phyloP scores from a whole-genome alignment of 2,329 filamentous ascomycete species.

The Beauveria asiatica region DNA sequence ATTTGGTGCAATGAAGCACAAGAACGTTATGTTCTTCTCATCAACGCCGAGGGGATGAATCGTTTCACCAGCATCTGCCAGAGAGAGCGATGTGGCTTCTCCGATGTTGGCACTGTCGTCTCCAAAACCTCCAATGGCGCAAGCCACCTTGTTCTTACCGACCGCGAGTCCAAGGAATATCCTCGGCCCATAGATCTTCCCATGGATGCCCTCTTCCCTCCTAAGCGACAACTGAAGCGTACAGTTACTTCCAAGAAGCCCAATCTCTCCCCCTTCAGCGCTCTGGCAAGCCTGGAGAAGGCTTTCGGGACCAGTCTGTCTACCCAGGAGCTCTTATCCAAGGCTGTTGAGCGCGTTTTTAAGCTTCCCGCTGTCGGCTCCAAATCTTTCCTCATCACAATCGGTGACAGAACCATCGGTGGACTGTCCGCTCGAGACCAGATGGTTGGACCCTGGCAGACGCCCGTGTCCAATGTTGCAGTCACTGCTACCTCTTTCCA shows the following conservation, averaged over 20 bases:
- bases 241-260: slow-evolving; percentile 63
- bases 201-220: slow-evolving; percentile 82
- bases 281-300: slow-evolving; percentile 53
- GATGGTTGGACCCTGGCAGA: slow-evolving; percentile 95
- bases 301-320: slow-evolving; percentile 45
- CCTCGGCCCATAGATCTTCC: slow-evolving; percentile 80
- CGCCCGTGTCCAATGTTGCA: slow-evolving; percentile 85
- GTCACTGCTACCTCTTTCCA: slow-evolving; percentile 80
- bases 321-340: slow-evolving; percentile 44
- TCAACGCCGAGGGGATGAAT: slow-evolving; percentile 74
- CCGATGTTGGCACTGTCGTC: slow-evolving; percentile 74
- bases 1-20: slow-evolving; percentile 98
- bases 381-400: slow-evolving; percentile 95
- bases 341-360: slow-evolving; percentile 75
- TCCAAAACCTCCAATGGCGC: slow-evolving; percentile 53
- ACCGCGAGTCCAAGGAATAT: slow-evolving; percentile 66
- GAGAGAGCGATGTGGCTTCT: slow-evolving; percentile 86
- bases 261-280: slow-evolving; percentile 64
- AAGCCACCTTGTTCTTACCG: slow-evolving; percentile 69
- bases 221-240: slow-evolving; percentile 72
- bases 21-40: slow-evolving; percentile 87
- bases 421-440: slow-evolving; percentile 85
- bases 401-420: slow-evolving; percentile 85
- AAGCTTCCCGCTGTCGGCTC: slow-evolving; percentile 86
- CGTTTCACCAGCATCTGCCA: slow-evolving; percentile 60